Conservation (phyloP, 2,329 filamentous ascomycete genomes). For the Fusarium sp. region DNA sequence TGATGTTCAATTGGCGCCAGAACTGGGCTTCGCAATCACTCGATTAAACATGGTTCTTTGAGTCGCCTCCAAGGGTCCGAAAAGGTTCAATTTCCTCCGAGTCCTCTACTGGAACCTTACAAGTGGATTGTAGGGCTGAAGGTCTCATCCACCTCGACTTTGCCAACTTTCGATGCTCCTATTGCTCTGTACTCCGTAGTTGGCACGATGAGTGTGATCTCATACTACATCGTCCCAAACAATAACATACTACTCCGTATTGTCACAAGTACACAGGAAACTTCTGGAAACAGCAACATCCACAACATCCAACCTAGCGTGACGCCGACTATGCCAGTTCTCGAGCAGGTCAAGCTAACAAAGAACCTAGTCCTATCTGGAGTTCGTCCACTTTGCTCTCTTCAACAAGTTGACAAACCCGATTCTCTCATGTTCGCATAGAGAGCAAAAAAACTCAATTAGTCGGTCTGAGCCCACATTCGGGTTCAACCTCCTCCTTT, state of each 20-base stretch:
- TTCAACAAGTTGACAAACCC: background rate
- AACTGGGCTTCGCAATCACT: background rate
- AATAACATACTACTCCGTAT: background rate
- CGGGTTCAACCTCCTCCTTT: conserved; percentile 21
- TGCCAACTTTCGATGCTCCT: background rate
- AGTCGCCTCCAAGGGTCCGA: background rate
- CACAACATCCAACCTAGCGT: background rate
- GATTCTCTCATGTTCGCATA: background rate
- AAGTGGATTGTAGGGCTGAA: conserved; percentile 35
- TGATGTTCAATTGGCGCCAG: background rate
- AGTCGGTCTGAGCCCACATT: conserved; percentile 4
- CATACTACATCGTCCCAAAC: background rate
- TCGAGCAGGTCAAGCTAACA: background rate
- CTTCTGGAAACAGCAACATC: background rate
- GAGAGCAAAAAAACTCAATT: background rate
- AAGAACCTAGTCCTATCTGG: background rate
- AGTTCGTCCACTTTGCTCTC: background rate
- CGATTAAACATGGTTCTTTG: background rate
- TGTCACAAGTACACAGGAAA: background rate
- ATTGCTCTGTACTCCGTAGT: background rate
- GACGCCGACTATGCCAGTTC: background rate
- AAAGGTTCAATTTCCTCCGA: background rate
- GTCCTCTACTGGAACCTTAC: background rate
- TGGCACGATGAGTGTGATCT: background rate
- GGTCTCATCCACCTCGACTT: background rate